phyloP scores from a whole-genome alignment of 2,329 filamentous ascomycete species.

The Plectosphaerella plurivora region DNA sequence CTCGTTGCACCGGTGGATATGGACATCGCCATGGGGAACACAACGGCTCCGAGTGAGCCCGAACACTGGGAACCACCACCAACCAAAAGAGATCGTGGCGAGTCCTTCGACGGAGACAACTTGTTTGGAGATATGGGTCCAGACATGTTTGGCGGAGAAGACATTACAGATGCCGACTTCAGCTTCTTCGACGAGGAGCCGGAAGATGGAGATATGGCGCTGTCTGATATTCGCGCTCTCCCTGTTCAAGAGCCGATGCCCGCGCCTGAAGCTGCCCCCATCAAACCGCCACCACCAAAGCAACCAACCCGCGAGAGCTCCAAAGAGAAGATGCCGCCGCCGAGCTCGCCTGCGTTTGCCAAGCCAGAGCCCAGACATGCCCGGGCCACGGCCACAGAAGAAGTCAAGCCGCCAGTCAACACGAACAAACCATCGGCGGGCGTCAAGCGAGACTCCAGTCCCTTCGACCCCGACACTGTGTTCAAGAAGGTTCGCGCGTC shows the following conservation, averaged over 20 bases:
- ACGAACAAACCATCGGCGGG: slow-evolving; percentile 3
- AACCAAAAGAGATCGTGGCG: slow-evolving; percentile 38
- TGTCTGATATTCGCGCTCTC: slow-evolving; percentile 25
- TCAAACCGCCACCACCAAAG: slow-evolving; percentile 7
- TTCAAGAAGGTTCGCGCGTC: slow-evolving; percentile 54
- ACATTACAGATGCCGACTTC: slow-evolving; percentile 79
- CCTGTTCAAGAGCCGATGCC: slow-evolving; percentile 6
- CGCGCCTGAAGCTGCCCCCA: slow-evolving; percentile 1
- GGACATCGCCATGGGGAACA: slow-evolving; percentile 27
- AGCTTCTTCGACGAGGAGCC: slow-evolving; percentile 72
- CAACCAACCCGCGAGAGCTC: slow-evolving; percentile 9
- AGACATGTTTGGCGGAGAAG: slow-evolving; percentile 64
- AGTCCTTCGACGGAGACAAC: slow-evolving; percentile 43
- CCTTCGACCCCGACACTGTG: slow-evolving; percentile 53
- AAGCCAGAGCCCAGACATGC: slow-evolving; percentile 57
- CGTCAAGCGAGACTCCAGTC: slow-evolving; percentile 49
- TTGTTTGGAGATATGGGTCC: slow-evolving; percentile 66
- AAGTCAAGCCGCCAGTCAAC: slow-evolving; percentile 23
- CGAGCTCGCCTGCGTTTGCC: slow-evolving; percentile 36
- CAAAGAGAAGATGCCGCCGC: slow-evolving; percentile 6
- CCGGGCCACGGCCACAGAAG: slow-evolving; percentile 46
- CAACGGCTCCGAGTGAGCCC: slow-evolving; percentile 18
- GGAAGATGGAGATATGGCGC: slow-evolving; percentile 32
- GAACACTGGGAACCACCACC: slow-evolving; percentile 38
- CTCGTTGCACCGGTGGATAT: slow-evolving; percentile 21